Conservation (phyloP, 2,329 filamentous ascomycete species). For the Ramularia collo-cygni region DNA sequence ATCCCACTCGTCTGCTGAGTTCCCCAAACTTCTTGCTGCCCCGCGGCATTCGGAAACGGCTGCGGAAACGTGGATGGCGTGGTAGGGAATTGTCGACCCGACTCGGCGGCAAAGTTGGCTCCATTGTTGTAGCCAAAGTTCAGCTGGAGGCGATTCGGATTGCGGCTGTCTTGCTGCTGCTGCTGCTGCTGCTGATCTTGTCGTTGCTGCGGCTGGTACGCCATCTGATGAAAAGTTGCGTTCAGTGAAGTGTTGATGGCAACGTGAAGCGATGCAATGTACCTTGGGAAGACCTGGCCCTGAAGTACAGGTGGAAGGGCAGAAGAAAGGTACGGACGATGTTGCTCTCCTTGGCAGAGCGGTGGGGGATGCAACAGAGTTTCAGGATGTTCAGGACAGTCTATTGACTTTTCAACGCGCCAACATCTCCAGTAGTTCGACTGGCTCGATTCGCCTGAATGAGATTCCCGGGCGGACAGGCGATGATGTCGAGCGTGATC, state of each 20-base stretch:
- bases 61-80: conserved; percentile 96
- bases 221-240: conserved; percentile 9
- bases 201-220: conserved; percentile 15
- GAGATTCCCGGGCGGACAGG: too few species aligned
- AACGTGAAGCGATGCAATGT: not conserved
- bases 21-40: conserved; percentile 56
- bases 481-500: too few species aligned
- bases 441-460: too few species aligned
- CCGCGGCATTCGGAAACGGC: conserved; percentile 58
- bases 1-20: conserved; percentile 38
- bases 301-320: not conserved
- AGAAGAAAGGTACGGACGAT: too few species aligned
- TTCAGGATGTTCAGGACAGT: not conserved
- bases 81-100: conserved; percentile 48
- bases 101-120: conserved; percentile 38
- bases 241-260: conserved; percentile 1
- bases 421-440: too few species aligned
- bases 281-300: not conserved
- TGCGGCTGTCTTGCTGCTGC: conserved; percentile 24
- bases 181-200: conserved; percentile 17
- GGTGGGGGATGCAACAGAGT: not conserved
- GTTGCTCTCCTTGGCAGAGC: too few species aligned
- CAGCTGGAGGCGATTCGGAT: conserved; percentile 44
- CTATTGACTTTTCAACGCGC: too few species aligned
- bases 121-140: conserved; percentile 45